A percentile compares a stretch with the other conserved stretches of the same genome.
These are phyloP conservation scores for Russula vinacea DNA, from an alignment of 768 basidiomycete genomes.

Conservation along the genomic window DNA sequence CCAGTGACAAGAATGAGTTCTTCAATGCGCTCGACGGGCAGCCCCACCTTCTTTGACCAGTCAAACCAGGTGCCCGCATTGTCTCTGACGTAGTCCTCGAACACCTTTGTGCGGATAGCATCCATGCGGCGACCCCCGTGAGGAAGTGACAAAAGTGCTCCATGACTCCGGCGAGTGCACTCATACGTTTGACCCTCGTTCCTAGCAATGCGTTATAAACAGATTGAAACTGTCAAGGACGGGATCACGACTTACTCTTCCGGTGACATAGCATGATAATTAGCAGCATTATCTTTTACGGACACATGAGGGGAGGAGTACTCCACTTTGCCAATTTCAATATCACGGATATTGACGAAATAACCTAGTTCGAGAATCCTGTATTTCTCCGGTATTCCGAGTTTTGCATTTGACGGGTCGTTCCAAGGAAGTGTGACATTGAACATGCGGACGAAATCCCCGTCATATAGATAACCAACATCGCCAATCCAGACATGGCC, in stretches of 20 bases:
- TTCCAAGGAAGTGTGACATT: constrained; percentile 15
- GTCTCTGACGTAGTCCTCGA: constrained; percentile 1
- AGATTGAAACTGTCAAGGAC: neutral
- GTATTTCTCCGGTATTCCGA: neutral
- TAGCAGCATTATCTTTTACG: neutral
- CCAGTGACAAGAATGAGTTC: constrained; percentile 8
- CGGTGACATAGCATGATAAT: neutral
- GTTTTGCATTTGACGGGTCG: neutral
- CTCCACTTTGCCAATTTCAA: neutral
- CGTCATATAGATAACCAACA: constrained; percentile 27
- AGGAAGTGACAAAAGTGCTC: neutral
- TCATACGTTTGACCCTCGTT: neutral
- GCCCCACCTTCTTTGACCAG: neutral
- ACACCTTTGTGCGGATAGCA: neutral
- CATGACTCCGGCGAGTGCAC: neutral
- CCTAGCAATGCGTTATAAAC: neutral
- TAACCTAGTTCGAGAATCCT: neutral
- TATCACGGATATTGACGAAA: neutral
- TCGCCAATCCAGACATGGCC: constrained; percentile 25
- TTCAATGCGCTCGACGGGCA: neutral
- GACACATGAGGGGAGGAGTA: neutral
- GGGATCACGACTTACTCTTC: neutral
- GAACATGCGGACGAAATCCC: constrained; percentile 28
- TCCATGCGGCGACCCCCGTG: neutral
- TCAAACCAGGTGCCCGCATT: neutral